phyloP scores from a whole-genome alignment of 2,329 filamentous ascomycete species.

The Beauveria caledonica region DNA sequence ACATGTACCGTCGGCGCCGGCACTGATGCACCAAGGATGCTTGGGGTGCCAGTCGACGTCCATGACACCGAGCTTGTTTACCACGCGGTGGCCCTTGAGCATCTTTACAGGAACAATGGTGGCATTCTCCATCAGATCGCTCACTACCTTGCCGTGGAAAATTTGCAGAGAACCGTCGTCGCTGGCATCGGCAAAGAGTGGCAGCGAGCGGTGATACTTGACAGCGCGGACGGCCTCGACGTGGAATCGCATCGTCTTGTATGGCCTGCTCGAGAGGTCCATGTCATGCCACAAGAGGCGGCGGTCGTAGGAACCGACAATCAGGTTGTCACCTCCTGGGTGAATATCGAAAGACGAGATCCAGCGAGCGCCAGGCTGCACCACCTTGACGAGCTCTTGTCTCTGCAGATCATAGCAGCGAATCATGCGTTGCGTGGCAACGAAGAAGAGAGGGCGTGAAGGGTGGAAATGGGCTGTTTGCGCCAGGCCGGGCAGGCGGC shows the following conservation, averaged over 20 bases:
- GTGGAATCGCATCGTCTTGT: conserved; percentile 96
- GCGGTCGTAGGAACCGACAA: conserved; percentile 91
- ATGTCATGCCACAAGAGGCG: conserved; percentile 94
- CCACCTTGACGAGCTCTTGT: conserved; percentile 84
- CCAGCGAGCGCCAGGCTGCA: conserved; percentile 88
- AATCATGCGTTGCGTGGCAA: conserved; percentile 89
- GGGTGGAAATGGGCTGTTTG: conserved; percentile 95
- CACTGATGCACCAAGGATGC: conserved; percentile 90
- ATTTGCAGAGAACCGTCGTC: conserved; percentile 93
- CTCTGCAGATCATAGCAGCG: conserved; percentile 88
- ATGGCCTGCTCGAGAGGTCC: conserved; percentile 80
- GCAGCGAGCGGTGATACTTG: conserved; percentile 72
- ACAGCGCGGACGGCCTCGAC: conserved; percentile 83
- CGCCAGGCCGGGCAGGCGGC: conserved; percentile 61
- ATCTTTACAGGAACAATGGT: conserved; percentile 96
- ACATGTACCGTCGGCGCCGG: conserved; percentile 87
- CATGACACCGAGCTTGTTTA: conserved; percentile 79
- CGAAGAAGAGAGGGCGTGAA: conserved; percentile 84
- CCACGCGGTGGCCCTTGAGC: conserved; percentile 80
- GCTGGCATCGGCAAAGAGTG: conserved; percentile 88
- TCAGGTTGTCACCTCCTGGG: conserved; percentile 84
- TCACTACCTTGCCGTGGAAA: conserved; percentile 93
- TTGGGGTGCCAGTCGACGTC: conserved; percentile 93
- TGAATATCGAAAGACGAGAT: conserved; percentile 93
- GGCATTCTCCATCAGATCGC: conserved; percentile 90